Conservation (phyloP, 495 filamentous ascomycete genomes). For the Aspergillus nidulans region DNA sequence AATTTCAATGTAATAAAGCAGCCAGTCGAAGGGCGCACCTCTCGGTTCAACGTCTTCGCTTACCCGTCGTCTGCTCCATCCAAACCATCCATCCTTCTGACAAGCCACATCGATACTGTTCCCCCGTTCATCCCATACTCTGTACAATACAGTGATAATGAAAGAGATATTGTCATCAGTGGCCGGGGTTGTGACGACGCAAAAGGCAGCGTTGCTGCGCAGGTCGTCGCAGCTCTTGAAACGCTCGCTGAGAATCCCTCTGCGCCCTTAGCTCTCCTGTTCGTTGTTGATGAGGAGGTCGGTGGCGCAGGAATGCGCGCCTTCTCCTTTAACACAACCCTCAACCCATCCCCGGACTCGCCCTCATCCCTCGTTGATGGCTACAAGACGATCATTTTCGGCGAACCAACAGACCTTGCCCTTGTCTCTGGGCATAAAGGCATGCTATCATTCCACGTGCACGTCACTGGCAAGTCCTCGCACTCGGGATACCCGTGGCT, state of each 20-base stretch:
- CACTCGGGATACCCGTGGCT: conserved; percentile 90
- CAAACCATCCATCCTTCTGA: conserved; percentile 61
- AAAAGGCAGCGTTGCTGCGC: conserved; percentile 81
- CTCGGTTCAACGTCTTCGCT: conserved; percentile 74
- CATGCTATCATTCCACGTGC: conserved; percentile 57
- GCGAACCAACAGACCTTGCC: conserved; percentile 81
- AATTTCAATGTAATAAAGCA: conserved; percentile 67
- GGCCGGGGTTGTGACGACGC: conserved; percentile 88
- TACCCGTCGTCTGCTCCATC: conserved; percentile 52
- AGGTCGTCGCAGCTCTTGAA: conserved; percentile 62
- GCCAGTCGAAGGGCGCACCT: conserved; percentile 29
- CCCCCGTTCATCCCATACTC: conserved; percentile 61
- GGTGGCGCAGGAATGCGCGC: conserved; percentile 77
- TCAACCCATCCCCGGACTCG: conserved; percentile 28
- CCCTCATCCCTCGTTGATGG: background rate
- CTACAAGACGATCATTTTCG: conserved; percentile 76
- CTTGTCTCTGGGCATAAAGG: conserved; percentile 92
- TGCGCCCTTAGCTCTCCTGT: conserved; percentile 64
- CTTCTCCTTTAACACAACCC: conserved; percentile 38
- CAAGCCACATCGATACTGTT: conserved; percentile 70
- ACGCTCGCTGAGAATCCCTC: conserved; percentile 45
- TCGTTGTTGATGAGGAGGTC: conserved; percentile 84
- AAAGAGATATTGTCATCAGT: conserved; percentile 45
- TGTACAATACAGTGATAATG: conserved; percentile 25
- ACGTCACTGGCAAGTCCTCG: conserved; percentile 68